Evolutionary conservation across 805 yeast species (phyloP), one percentile per base, ranked within the genome.

Genomic region (Pichia insulana): DNA sequence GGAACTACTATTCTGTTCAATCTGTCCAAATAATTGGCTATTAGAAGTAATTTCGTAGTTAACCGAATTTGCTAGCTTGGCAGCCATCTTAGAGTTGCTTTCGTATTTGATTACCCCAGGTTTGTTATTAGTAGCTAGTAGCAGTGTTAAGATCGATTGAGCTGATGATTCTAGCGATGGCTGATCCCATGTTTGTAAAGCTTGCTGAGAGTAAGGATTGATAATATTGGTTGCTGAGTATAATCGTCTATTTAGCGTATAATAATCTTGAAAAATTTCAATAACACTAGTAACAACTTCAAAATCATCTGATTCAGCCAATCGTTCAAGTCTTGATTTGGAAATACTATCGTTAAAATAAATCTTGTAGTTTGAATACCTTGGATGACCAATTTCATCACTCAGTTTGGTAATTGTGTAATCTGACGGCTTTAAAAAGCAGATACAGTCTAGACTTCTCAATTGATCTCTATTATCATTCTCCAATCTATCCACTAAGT

Each of bases 221-320:
- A 47, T 53, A 4, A 52, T 44, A 35, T 61, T 62, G 7, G 57
- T 53, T 0, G 74, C 64, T 1, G 50, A 48, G 53, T 56, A 78
- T 28, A 90, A 63, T 52, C 84, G 83, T 45, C 69, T 69, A 59
- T 86, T 86, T 41, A 90, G 63, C 7, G 85, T 78, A 48, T 76
- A 69, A 57, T 82, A 89, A 61, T 92, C 97, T 52, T 81, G 84
- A 57, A 87, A 92, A 32, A 89, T 57, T 56, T 92, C 98, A 40
- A 82, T 78, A 4, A 92, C 87, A 45, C 74, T 74, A 5, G 71
- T 65, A 9, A 92, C 83, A 9, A 78, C 76, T 57, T 90, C 97
- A 53, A 79, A 69, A 55, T 85, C 92, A 60, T 92, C 99, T 3
- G 85, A 74, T 59, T 87, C 96, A 0, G 98, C 97, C 37, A 92